Evolutionary conservation across 2,329 filamentous ascomycete genomes (phyloP), one percentile per base, ranked within the genome.

Genomic region (Hymenotorrendiella dingleyae): DNA sequence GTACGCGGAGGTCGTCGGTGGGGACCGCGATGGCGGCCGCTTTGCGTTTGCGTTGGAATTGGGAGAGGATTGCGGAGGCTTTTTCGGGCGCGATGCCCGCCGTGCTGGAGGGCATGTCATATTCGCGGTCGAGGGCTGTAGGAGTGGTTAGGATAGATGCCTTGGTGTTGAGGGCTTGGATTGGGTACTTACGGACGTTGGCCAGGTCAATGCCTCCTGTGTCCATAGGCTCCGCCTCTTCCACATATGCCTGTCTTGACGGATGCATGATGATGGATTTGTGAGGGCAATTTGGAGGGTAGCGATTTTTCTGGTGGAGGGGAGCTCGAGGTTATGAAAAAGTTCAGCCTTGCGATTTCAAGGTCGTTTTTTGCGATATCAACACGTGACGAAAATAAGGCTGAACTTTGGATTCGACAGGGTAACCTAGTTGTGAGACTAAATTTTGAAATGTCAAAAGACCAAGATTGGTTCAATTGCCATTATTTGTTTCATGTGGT

Each of bases 1-100:
- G 85, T 36, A 98, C 90, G 56, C 86, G 80, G 48, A 77, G 82
- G 70, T 98, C 93, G 62, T 96, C 90, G 42, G 94, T 98, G 1
- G 91, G 93, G 3, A 98, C 93, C 10, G 86, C 84, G 55, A 97
- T 86, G 9, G 85, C 84, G 14, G 89, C 89, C 9, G 89, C 90
- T 59, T 88, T 78, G 58, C 89, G 81, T 66, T 95, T 96, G 48
- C 91, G 86, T 58, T 89, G 85, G 64, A 98, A 93, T 62, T 97
- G 90, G 24, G 54, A 56, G 19, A 62, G 55, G 24, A 63, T 59
- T 6, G 58, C 60, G 22, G 58, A 59, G 4, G 59, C 60, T 32
- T 56, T 54, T 32, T 62, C 60, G 6, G 57, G 57, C 3, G 59
- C 58, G 32, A 61, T 56, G 16, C 59, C 59, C 4, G 55, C 53